These are phyloP conservation scores for Vicia villosa DNA, from an alignment of 306 rosid genomes.

Conservation along the genomic window DNA sequence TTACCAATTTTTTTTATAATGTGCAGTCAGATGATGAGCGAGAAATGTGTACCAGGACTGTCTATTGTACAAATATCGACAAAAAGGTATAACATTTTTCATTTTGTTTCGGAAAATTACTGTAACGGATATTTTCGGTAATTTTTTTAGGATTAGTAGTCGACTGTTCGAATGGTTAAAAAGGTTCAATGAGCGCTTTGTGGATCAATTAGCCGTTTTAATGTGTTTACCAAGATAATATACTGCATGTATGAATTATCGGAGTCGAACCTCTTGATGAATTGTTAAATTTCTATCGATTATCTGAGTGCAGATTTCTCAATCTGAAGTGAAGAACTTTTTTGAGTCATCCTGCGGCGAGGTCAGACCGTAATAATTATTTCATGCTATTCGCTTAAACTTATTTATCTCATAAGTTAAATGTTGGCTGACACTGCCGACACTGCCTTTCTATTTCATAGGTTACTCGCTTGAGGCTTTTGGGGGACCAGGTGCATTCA, in stretches of 20 bases:
- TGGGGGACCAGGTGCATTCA: slow-evolving; percentile 95
- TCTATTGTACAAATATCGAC: slow-evolving; percentile 96
- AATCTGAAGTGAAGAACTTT: slow-evolving; percentile 88
- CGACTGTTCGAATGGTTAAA: not conserved
- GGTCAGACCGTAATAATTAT: slow-evolving; percentile 51
- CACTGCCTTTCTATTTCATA: slow-evolving; percentile 33
- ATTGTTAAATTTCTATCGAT: not conserved
- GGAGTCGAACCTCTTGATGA: slow-evolving; percentile 24
- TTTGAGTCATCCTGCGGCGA: slow-evolving; percentile 94
- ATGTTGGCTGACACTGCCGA: slow-evolving; percentile 12
- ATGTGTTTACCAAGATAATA: not conserved
- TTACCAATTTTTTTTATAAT: slow-evolving; percentile 34
- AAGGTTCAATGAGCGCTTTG: not conserved
- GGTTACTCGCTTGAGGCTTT: slow-evolving; percentile 96
- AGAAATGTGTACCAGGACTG: slow-evolving; percentile 95
- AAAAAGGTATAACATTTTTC: slow-evolving; percentile 60
- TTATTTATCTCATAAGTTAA: slow-evolving; percentile 20
- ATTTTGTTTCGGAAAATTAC: not conserved
- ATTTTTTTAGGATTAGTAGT: slow-evolving; percentile 1
- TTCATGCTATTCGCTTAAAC: slow-evolving; percentile 22
- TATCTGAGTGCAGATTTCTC: slow-evolving; percentile 68
- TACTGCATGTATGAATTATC: not conserved
- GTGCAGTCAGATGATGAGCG: slow-evolving; percentile 94
- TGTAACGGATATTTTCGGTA: not conserved
- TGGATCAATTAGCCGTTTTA: not conserved